These are phyloP conservation scores for Cladosporium sp. DNA, from an alignment of 2,329 filamentous ascomycete genomes.

Conservation along the genomic window DNA sequence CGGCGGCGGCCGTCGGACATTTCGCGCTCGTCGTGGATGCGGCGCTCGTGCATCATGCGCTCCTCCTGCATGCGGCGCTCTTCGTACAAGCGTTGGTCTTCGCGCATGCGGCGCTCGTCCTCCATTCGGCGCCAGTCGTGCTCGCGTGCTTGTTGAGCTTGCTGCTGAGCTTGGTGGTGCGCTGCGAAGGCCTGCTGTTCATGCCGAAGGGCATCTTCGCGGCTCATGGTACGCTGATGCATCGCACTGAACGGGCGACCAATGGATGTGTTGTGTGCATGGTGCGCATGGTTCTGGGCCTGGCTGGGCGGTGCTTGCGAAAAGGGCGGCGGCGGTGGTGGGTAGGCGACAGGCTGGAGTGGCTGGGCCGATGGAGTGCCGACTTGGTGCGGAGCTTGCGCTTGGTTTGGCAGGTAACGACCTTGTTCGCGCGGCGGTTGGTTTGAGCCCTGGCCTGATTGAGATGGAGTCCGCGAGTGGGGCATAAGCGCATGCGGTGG, in stretches of 20 bases:
- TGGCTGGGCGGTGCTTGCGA: constrained; percentile 21
- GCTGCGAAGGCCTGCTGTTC: constrained; percentile 15
- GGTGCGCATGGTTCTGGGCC: constrained; percentile 24
- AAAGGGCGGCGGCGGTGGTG: constrained; percentile 16
- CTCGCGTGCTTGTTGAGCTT: constrained; percentile 11
- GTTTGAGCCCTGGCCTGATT: constrained; percentile 18
- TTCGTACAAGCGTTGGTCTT: constrained; percentile 13
- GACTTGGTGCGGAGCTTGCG: constrained; percentile 15
- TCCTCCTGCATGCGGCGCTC: constrained; percentile 14
- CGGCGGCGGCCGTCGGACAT: constrained; percentile 11
- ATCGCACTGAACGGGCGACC: constrained; percentile 16
- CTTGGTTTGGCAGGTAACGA: constrained; percentile 8
- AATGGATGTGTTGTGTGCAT: constrained; percentile 27
- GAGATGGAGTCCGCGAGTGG: constrained; percentile 30
- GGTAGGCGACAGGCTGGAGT: constrained; percentile 27
- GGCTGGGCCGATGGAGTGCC: constrained; percentile 16
- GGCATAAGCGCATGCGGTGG: constrained; percentile 25
- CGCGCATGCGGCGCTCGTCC: constrained; percentile 13
- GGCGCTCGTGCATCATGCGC: constrained; percentile 10
- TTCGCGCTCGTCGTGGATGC: constrained; percentile 15
- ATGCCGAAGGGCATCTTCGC: constrained; percentile 21
- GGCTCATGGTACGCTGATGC: constrained; percentile 23
- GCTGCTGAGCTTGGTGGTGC: constrained; percentile 18
- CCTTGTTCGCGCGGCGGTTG: constrained; percentile 19
- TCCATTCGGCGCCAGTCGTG: constrained; percentile 14